Conservation (phyloP, 306 rosid species). For the Medicago arabica region DNA sequence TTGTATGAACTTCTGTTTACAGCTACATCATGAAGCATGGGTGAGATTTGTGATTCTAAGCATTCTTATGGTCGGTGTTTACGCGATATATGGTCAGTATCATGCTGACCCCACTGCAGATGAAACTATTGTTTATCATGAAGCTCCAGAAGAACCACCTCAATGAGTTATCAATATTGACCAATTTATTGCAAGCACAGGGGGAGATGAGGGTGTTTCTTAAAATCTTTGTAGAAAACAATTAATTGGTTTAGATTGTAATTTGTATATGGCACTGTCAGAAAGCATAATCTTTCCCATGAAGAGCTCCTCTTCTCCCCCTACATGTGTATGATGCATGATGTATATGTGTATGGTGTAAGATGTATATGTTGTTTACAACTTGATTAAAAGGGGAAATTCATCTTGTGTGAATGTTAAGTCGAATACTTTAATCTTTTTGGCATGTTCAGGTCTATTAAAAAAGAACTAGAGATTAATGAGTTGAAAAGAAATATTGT, state of each 20-base stretch:
- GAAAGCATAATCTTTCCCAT: neutral
- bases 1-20: slow-evolving; percentile 43
- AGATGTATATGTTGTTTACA: slow-evolving; percentile 26
- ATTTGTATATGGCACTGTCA: neutral
- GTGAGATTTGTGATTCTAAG: slow-evolving; percentile 80
- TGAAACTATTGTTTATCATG: slow-evolving; percentile 56
- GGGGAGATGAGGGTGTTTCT: neutral
- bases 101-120: slow-evolving; percentile 81
- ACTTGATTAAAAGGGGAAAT: neutral
- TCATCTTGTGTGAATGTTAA: neutral
- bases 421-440: neutral
- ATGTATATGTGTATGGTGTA: slow-evolving; percentile 27
- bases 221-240: slow-evolving; percentile 32
- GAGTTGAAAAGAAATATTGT: too few species aligned
- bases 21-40: slow-evolving; percentile 95
- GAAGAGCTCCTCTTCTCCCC: slow-evolving; percentile 13
- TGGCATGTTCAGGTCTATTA: neutral
- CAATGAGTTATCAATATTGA: slow-evolving; percentile 33
- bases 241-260: slow-evolving; percentile 14
- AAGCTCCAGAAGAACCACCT: slow-evolving; percentile 53
- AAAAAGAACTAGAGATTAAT: too few species aligned
- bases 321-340: slow-evolving; percentile 15
- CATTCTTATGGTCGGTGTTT: slow-evolving; percentile 61
- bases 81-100: slow-evolving; percentile 89
- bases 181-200: neutral